Conservation (phyloP, 805 yeast species). For the Schizosaccharomyces cryophilus region DNA sequence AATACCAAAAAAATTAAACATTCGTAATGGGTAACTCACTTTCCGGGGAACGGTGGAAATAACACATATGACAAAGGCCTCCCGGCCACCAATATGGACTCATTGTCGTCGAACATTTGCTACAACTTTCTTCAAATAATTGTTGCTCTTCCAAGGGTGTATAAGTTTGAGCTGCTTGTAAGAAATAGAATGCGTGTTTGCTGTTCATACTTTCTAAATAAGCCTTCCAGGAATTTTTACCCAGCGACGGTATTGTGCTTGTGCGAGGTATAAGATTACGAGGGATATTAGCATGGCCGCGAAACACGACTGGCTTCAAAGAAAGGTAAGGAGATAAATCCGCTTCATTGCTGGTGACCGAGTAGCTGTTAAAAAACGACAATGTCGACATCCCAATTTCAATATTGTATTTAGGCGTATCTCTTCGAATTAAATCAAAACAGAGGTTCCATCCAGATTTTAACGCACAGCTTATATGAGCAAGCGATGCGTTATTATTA, state of each 20-base stretch:
- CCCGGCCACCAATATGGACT: slow-evolving; percentile 1
- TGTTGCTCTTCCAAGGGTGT: neutral
- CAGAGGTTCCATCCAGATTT: neutral
- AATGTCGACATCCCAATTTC: neutral
- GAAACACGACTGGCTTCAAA: no score
- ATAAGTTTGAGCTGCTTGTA: neutral
- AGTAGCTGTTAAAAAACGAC: neutral
- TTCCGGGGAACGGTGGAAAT: neutral
- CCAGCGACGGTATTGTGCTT: no score
- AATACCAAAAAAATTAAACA: neutral
- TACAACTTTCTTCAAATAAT: neutral
- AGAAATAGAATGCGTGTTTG: neutral
- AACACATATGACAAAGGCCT: neutral
- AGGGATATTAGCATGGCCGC: no score
- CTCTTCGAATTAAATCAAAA: neutral
- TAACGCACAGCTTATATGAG: neutral
- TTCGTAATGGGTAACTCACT: neutral
- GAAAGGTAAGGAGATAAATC: neutral
- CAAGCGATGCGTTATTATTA: no score
- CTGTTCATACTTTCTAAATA: no score
- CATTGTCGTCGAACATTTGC: neutral
- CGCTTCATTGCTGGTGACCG: neutral
- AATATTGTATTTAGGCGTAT: neutral
- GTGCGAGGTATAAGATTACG: no score
- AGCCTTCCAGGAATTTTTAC: no score